These are phyloP conservation scores for Trichomonas tenax DNA, from an alignment of 208 protist genomes.

Conservation along the genomic window DNA sequence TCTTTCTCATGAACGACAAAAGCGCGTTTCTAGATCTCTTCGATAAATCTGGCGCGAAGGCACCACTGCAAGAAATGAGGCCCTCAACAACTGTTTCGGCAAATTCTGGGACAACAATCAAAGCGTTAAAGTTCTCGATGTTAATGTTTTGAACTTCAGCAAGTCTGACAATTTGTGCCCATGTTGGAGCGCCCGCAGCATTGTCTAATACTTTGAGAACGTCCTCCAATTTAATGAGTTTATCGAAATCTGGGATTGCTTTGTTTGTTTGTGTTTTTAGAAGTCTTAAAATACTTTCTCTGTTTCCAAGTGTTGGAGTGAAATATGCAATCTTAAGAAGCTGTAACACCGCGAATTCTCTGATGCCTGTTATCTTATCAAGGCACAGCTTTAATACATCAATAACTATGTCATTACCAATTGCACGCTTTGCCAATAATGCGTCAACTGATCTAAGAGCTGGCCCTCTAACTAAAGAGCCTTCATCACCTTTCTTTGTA, in stretches of 20 bases:
- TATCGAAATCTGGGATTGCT: background rate
- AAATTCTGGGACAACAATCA: background rate
- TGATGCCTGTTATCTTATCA: background rate
- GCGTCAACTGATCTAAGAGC: background rate
- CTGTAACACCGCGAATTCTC: background rate
- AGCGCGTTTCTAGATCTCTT: background rate
- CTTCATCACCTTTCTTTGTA: constrained; percentile 20
- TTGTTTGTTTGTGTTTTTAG: background rate
- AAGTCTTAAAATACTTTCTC: background rate
- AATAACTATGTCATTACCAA: background rate
- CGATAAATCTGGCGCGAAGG: background rate
- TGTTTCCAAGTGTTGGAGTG: background rate
- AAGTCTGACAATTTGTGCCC: background rate
- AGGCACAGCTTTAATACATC: background rate
- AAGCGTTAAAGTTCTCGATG: background rate
- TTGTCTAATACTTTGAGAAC: background rate
- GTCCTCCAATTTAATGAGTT: background rate
- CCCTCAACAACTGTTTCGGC: background rate
- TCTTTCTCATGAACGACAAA: background rate
- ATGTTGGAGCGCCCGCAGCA: too few species aligned
- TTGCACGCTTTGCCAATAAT: background rate
- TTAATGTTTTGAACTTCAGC: background rate
- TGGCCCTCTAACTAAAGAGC: background rate
- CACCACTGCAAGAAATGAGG: background rate
- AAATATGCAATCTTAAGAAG: background rate